phyloP scores from a whole-genome alignment of 1,139 yeast species.

The Yamadazyma songkhlaensis region DNA sequence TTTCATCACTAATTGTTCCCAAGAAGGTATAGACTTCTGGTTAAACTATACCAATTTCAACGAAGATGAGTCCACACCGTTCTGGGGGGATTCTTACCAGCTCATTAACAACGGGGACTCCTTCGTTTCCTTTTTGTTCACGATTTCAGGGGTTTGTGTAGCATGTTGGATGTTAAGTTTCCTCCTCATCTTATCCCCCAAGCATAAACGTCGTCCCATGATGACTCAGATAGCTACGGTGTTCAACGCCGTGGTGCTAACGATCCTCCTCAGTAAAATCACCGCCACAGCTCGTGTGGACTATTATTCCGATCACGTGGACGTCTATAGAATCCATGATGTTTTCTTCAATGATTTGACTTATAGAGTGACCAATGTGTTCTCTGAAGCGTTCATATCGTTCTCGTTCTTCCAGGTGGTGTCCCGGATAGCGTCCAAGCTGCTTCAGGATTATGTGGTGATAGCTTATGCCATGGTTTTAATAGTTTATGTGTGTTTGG shows the following conservation, averaged over 20 bases:
- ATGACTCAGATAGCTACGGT: slow-evolving; percentile 46
- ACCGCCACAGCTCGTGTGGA: slow-evolving; percentile 33
- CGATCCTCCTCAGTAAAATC: slow-evolving; percentile 37
- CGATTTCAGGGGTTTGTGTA: slow-evolving; percentile 41
- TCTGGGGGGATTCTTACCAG: slow-evolving; percentile 4
- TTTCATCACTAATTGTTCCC: slow-evolving; percentile 41
- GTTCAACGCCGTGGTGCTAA: slow-evolving; percentile 41
- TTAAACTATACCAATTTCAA: neutral
- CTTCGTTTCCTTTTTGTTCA: slow-evolving; percentile 43
- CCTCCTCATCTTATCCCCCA: slow-evolving; percentile 43
- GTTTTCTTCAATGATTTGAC: slow-evolving; percentile 25
- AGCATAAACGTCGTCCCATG: slow-evolving; percentile 45
- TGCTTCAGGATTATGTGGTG: slow-evolving; percentile 19
- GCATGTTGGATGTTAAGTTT: slow-evolving; percentile 55
- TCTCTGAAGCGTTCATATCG: slow-evolving; percentile 34
- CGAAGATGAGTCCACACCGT: neutral
- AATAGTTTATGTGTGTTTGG: slow-evolving; percentile 14
- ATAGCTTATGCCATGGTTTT: slow-evolving; percentile 18
- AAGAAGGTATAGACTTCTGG: slow-evolving; percentile 7
- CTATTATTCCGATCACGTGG: slow-evolving; percentile 36
- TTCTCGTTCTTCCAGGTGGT: slow-evolving; percentile 42
- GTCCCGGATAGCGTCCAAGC: slow-evolving; percentile 17
- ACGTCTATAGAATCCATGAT: slow-evolving; percentile 31
- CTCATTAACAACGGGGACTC: slow-evolving; percentile 37
- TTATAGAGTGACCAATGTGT: slow-evolving; percentile 27